These are phyloP conservation scores for Lippia alba DNA, from an alignment of 305 asterid species.

Conservation along the genomic window DNA sequence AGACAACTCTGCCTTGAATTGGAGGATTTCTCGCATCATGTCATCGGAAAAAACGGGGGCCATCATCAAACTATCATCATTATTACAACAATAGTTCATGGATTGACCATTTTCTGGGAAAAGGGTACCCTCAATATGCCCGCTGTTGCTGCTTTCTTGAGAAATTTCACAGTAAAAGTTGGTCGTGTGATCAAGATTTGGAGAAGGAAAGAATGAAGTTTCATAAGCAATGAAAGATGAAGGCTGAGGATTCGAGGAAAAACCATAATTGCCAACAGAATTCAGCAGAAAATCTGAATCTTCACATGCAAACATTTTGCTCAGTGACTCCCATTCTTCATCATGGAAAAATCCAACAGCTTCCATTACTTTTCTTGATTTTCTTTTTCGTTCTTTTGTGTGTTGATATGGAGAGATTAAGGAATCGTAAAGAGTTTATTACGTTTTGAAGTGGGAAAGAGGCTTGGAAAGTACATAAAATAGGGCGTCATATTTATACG, in stretches of 20 bases:
- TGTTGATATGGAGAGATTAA: not conserved
- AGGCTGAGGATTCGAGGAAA: not conserved
- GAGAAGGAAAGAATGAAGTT: conserved; percentile 28
- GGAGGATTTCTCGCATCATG: conserved; percentile 43
- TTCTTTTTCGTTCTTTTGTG: not conserved
- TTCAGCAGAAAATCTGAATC: conserved; percentile 36
- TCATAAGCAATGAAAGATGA: conserved; percentile 32
- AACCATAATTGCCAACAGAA: conserved; percentile 10
- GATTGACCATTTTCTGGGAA: conserved; percentile 19
- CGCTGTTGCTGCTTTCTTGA: conserved; percentile 61
- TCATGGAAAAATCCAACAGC: conserved; percentile 42
- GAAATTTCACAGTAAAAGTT: conserved; percentile 38
- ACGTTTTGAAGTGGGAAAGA: conserved; percentile 14
- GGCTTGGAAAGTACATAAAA: conserved; percentile 11
- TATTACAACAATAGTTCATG: not conserved
- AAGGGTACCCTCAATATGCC: conserved; percentile 31
- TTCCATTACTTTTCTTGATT: conserved; percentile 34
- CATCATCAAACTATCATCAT: not conserved
- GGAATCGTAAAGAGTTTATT: not conserved
- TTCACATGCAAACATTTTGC: conserved; percentile 43
- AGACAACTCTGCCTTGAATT: conserved; percentile 34
- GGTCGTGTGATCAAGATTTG: conserved; percentile 13
- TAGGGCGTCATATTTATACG: conserved; percentile 53
- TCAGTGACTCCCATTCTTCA: conserved; percentile 50
- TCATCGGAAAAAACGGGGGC: conserved; percentile 41